Conservation (phyloP, 495 filamentous ascomycete genomes). For the Penicillium soppii region DNA sequence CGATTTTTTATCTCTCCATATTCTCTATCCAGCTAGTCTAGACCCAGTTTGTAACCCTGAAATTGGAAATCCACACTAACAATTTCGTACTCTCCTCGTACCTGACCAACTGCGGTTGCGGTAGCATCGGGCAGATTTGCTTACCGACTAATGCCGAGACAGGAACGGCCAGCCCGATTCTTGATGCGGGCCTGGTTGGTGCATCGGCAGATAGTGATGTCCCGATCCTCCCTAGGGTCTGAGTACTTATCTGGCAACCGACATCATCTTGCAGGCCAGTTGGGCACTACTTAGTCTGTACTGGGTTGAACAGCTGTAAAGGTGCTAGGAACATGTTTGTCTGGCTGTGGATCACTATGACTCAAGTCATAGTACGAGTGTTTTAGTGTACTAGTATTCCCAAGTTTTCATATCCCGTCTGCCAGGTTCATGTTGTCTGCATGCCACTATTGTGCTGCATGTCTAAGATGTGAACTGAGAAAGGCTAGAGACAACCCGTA, state of each 20-base stretch:
- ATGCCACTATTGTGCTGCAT: slow-evolving; percentile 2
- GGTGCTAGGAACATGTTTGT: slow-evolving; percentile 9
- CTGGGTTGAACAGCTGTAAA: slow-evolving; percentile 6
- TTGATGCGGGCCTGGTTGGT: slow-evolving; percentile 14
- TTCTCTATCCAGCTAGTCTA: slow-evolving; percentile 10
- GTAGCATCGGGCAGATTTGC: slow-evolving; percentile 30
- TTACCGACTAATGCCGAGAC: slow-evolving; percentile 22
- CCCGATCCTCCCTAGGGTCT: slow-evolving; percentile 12
- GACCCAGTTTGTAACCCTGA: slow-evolving; percentile 3
- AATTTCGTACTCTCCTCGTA: slow-evolving; percentile 5
- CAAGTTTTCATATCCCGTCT: background rate
- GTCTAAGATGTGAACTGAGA: background rate
- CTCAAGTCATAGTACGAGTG: slow-evolving; percentile 2
- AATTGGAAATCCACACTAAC: background rate
- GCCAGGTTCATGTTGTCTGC: background rate
- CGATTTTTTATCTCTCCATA: slow-evolving; percentile 1
- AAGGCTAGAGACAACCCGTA: background rate
- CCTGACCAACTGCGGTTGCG: slow-evolving; percentile 11
- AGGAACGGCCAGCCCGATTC: slow-evolving; percentile 24
- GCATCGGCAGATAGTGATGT: slow-evolving; percentile 18
- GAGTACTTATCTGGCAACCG: slow-evolving; percentile 11
- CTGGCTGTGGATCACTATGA: background rate
- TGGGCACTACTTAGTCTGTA: slow-evolving; percentile 22
- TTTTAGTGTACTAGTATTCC: background rate
- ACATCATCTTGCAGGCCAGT: slow-evolving; percentile 24